phyloP scores from a whole-genome alignment of 805 yeast genomes.

The Trichomonascus vanleenenianus region DNA sequence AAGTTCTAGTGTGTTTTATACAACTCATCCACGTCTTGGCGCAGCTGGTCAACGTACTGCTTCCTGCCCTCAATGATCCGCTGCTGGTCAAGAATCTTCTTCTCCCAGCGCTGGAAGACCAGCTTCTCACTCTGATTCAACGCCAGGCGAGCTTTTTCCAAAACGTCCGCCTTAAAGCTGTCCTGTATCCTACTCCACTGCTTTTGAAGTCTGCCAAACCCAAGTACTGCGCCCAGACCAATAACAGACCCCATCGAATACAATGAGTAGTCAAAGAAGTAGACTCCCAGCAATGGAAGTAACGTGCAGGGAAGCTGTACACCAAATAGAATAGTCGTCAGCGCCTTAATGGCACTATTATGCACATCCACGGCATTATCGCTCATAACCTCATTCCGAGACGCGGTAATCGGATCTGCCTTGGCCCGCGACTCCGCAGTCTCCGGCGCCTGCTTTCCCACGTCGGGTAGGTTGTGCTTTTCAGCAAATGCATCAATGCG shows the following conservation, averaged over 20 bases:
- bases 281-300: conserved; percentile 26
- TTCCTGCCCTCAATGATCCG: conserved; percentile 9
- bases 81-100: conserved; percentile 19
- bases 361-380: conserved; percentile 21
- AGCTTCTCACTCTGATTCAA: conserved; percentile 22
- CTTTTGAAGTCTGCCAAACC: conserved; percentile 29
- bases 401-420: background rate
- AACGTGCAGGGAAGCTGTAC: conserved; percentile 30
- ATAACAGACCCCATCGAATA: conserved; percentile 31
- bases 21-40: background rate
- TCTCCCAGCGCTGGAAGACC: conserved; percentile 28
- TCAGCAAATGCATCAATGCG: conserved; percentile 19
- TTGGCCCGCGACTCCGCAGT: background rate
- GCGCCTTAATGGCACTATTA: conserved; percentile 22
- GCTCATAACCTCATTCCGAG: background rate
- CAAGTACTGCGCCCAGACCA: conserved; percentile 29
- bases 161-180: conserved; percentile 19
- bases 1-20: background rate
- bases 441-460: background rate
- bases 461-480: background rate
- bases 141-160: conserved; percentile 21
- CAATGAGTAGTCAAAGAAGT: conserved; percentile 23
- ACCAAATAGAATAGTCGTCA: conserved; percentile 24
- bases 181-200: conserved; percentile 25
- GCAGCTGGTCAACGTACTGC: conserved; percentile 11